phyloP scores from a whole-genome alignment of 768 basidiomycete genomes.

The Boletus tomentosulus region DNA sequence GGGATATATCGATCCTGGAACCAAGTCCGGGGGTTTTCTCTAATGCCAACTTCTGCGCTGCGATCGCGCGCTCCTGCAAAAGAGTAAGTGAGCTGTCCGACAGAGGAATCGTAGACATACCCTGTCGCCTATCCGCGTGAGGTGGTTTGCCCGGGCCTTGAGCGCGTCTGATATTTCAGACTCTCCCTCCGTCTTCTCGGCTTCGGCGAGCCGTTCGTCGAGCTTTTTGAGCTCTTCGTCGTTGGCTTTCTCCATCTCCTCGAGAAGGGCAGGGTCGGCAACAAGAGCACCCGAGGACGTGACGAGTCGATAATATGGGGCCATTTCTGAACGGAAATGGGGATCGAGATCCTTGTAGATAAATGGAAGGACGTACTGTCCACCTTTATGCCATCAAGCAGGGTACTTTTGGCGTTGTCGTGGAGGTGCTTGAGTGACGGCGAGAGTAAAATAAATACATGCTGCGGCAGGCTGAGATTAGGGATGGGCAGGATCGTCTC shows the following conservation, averaged over 20 bases:
- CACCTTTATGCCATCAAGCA: slow-evolving; percentile 71
- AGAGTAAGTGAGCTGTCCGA: background rate
- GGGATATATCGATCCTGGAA: slow-evolving; percentile 86
- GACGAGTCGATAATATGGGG: slow-evolving; percentile 69
- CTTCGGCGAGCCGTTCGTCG: slow-evolving; percentile 77
- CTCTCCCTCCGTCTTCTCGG: slow-evolving; percentile 88
- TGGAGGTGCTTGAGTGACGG: slow-evolving; percentile 60
- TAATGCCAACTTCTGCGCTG: slow-evolving; percentile 78
- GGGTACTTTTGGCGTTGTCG: slow-evolving; percentile 54
- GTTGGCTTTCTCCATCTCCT: slow-evolving; percentile 50
- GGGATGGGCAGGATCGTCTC: slow-evolving; percentile 83
- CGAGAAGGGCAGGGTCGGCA: slow-evolving; percentile 35
- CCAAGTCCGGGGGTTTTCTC: slow-evolving; percentile 93
- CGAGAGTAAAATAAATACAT: slow-evolving; percentile 69
- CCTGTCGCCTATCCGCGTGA: slow-evolving; percentile 87
- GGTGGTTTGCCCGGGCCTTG: slow-evolving; percentile 76
- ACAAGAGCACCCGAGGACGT: slow-evolving; percentile 44
- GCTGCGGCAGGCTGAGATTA: slow-evolving; percentile 77
- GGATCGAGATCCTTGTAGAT: background rate
- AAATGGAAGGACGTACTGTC: slow-evolving; percentile 57
- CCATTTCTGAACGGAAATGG: slow-evolving; percentile 62
- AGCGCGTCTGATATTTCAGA: slow-evolving; percentile 89
- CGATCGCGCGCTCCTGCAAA: slow-evolving; percentile 69
- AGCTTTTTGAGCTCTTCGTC: slow-evolving; percentile 65
- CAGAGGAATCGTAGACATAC: slow-evolving; percentile 20